phyloP scores from a whole-genome alignment of 2,329 filamentous ascomycete genomes.

The Fusarium praegraminearum region DNA sequence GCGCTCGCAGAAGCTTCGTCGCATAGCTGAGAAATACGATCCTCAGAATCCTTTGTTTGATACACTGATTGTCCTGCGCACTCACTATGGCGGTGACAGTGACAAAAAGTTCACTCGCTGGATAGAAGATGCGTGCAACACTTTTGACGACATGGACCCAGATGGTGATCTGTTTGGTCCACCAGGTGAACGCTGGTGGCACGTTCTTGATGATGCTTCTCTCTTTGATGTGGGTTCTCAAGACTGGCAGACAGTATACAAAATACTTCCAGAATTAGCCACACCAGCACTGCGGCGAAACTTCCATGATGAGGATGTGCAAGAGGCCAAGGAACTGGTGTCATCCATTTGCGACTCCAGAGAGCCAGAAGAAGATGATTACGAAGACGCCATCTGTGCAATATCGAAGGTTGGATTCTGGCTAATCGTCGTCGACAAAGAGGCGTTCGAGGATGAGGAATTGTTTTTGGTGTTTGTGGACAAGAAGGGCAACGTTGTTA shows the following conservation, averaged over 20 bases:
- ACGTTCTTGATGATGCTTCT: neutral
- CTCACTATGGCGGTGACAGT: neutral
- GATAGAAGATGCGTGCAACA: neutral
- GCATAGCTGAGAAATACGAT: neutral
- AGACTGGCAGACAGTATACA: neutral
- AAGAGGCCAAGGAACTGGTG: neutral
- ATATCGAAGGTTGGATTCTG: neutral
- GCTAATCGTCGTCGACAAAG: neutral
- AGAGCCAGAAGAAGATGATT: neutral
- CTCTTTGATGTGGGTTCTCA: neutral
- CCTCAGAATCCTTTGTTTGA: neutral
- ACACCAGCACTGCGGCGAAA: neutral
- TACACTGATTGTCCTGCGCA: neutral
- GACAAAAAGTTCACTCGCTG: neutral
- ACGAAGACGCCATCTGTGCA: neutral
- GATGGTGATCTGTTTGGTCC: neutral
- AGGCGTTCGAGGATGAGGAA: neutral
- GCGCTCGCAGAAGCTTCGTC: neutral
- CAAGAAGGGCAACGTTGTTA: neutral
- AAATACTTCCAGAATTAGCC: neutral
- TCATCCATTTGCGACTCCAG: accelerated
- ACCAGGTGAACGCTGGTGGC: neutral
- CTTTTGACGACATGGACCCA: neutral
- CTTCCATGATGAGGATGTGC: neutral
- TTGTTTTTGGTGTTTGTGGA: neutral